Evolutionary conservation across 2,329 filamentous ascomycete species (phyloP), one percentile per base, ranked within the genome.

Genomic region (Scortechinia acanthostroma): DNA sequence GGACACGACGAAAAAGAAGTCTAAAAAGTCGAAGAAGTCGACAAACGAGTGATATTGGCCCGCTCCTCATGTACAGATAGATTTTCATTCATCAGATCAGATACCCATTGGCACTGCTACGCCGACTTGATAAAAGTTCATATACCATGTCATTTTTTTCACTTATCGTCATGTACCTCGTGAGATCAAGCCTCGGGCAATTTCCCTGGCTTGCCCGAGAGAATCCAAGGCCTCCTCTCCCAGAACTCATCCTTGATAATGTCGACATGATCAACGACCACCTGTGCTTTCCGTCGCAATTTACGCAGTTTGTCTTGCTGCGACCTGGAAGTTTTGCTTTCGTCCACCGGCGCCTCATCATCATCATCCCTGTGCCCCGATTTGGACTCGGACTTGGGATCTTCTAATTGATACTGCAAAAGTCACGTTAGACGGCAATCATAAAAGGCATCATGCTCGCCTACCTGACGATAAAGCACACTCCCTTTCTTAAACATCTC

Each of bases 201-300:
- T 13, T 10, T 40, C 14, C 35, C 35, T 13, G 35, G 35, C 35
- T 40, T 40, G 20, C 20, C 20, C 1, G 64, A 68, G 17, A 73
- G 52, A 47, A 75, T 64, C 74, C 79, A 83, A 2, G 78, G 77
- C 51, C 78, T 62, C 50, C 64, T 63, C 42, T 74, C 63, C 81
- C 81, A 86, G 54, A 86, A 86, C 1, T 71, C 71, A 58, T 84
- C 76, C 47, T 73, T 74, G 54, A 86, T 85, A 49, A 86, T 73
- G 61, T 86, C 81, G 16, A 77, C 64, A 63, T 85, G 77, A 53
- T 77, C 73, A 30, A 78, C 63, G 14, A 75, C 69, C 22, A 86
- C 69, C 44, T 67, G 65, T 1, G 78, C 79, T 51, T 82, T 83
- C 46, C 64, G 64, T 45, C 73, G 69, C 47, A 72, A 62, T 60